A percentile compares a stretch with the other conserved stretches of the same genome.
Conservation (phyloP, 805 yeast species). For the Yarrowia divulgata region DNA sequence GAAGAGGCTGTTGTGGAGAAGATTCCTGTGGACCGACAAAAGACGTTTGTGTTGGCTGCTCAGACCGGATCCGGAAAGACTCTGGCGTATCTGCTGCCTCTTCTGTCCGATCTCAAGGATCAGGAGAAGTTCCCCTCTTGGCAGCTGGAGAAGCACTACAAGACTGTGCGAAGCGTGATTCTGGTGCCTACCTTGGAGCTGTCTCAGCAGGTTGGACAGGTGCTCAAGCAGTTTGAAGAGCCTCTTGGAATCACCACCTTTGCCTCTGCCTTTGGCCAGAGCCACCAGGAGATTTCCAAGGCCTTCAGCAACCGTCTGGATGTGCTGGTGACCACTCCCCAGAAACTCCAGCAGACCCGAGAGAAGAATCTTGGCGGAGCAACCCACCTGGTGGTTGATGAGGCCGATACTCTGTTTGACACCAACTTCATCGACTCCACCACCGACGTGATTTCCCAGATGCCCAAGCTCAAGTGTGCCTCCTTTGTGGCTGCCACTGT, state of each 20-base stretch:
- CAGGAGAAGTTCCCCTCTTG: constrained; percentile 57
- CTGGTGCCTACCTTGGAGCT: constrained; percentile 90
- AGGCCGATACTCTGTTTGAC: constrained; percentile 92
- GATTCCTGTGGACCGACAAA: constrained; percentile 50
- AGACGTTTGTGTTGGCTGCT: constrained; percentile 85
- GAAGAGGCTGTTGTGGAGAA: constrained; percentile 38
- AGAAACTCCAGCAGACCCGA: constrained; percentile 52
- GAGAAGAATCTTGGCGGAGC: constrained; percentile 15
- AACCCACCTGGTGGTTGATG: constrained; percentile 77
- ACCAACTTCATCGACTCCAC: constrained; percentile 76
- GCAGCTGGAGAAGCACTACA: constrained; percentile 48
- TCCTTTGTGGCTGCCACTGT: constrained; percentile 91
- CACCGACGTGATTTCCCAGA: constrained; percentile 57
- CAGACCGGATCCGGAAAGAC: constrained; percentile 98
- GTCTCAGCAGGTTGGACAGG: constrained; percentile 74
- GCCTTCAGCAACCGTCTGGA: constrained; percentile 62
- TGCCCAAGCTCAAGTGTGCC: constrained; percentile 65
- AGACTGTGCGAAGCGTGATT: constrained; percentile 72
- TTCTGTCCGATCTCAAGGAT: constrained; percentile 71
- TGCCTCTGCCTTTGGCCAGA: constrained; percentile 34
- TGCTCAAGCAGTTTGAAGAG: constrained; percentile 46
- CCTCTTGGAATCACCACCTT: constrained; percentile 30
- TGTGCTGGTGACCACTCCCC: constrained; percentile 85
- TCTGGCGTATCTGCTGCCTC: constrained; percentile 83
- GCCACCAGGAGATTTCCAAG: constrained; percentile 30